phyloP scores from a whole-genome alignment of 495 filamentous ascomycete species.

The Aspergillus sclerotiicarbonarius region DNA sequence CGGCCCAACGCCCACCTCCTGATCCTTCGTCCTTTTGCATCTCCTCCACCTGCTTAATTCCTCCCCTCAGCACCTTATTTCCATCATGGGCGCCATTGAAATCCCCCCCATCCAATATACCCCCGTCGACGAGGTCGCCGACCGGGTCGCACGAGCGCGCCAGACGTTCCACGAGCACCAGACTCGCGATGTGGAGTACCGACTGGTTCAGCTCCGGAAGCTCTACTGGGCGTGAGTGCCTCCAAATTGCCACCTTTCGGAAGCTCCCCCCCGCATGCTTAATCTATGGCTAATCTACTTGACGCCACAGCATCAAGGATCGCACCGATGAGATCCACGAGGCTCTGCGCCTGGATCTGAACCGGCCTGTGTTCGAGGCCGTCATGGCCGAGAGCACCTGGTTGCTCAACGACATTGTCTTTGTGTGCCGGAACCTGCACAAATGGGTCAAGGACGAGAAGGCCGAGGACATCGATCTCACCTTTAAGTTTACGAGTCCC shows the following conservation, averaged over 20 bases:
- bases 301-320: constrained; percentile 60
- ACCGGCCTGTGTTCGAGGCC: constrained; percentile 69
- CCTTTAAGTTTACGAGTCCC: constrained; percentile 65
- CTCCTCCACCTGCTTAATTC: neutral
- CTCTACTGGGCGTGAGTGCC: constrained; percentile 77
- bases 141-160: constrained; percentile 54
- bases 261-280: neutral
- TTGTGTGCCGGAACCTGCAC: constrained; percentile 69
- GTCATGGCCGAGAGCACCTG: constrained; percentile 68
- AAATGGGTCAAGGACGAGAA: constrained; percentile 81
- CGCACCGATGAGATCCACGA: constrained; percentile 64
- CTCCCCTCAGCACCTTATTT: neutral
- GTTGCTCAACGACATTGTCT: constrained; percentile 75
- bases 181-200: constrained; percentile 77
- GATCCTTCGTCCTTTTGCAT: neutral
- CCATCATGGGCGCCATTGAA: constrained; percentile 31
- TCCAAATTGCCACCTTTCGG: neutral
- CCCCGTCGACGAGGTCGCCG: constrained; percentile 62
- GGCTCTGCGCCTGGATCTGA: constrained; percentile 71
- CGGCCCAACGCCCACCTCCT: neutral
- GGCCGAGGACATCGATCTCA: constrained; percentile 64
- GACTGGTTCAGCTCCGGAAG: constrained; percentile 81
- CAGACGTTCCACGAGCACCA: constrained; percentile 71
- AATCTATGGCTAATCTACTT: constrained; percentile 10
- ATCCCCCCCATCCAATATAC: constrained; percentile 64